These are phyloP conservation scores for Nidularia pulvinata DNA, from an alignment of 768 basidiomycete species.

Conservation along the genomic window DNA sequence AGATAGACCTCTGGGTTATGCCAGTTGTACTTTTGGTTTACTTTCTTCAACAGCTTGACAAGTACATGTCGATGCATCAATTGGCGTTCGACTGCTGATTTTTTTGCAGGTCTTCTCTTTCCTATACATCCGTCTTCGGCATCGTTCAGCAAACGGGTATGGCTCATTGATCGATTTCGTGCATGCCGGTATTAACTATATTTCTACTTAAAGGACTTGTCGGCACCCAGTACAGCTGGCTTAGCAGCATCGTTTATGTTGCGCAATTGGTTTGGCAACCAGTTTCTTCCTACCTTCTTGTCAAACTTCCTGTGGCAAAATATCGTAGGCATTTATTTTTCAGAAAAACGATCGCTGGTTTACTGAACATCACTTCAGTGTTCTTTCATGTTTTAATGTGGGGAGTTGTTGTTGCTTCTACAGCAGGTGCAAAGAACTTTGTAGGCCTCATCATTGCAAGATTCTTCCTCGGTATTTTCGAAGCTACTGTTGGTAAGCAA, in stretches of 20 bases:
- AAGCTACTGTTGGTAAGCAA: constrained; percentile 38
- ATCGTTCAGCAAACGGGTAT: constrained; percentile 31
- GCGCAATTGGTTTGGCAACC: constrained; percentile 45
- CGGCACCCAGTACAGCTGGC: constrained; percentile 42
- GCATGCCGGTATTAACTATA: background rate
- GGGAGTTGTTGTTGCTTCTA: constrained; percentile 35
- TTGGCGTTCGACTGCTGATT: background rate
- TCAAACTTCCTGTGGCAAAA: constrained; percentile 36
- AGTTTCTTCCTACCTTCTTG: constrained; percentile 35
- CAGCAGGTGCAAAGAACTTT: constrained; percentile 36
- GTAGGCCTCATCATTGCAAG: constrained; percentile 35
- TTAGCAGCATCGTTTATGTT: constrained; percentile 41
- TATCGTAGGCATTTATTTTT: constrained; percentile 21
- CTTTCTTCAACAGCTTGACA: constrained; percentile 42
- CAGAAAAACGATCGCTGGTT: background rate
- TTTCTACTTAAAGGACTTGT: constrained; percentile 20
- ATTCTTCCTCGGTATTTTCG: constrained; percentile 44
- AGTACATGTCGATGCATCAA: constrained; percentile 20
- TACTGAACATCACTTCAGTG: constrained; percentile 10
- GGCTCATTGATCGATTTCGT: constrained; percentile 1
- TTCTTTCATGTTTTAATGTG: constrained; percentile 38
- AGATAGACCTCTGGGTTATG: constrained; percentile 37
- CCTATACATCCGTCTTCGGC: constrained; percentile 46
- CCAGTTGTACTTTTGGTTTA: constrained; percentile 35
- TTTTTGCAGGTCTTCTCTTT: constrained; percentile 35